Percentiles rank a stretch among this genome's conserved stretches.
These are phyloP conservation scores for Ottelia alismoides DNA, from an alignment of 106 monocot species.

Conservation along the genomic window DNA sequence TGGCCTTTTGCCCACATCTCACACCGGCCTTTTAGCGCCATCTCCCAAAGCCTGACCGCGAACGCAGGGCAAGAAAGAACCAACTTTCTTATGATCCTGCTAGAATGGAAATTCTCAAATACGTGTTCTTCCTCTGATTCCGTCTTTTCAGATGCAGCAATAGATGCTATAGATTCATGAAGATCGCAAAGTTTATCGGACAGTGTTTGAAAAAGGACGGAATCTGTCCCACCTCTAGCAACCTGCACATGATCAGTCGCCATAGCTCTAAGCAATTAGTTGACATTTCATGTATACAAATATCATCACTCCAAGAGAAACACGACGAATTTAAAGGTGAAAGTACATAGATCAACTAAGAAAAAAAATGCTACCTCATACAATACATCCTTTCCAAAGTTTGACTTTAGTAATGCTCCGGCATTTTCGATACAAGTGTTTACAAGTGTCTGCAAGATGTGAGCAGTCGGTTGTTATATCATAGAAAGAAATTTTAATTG, in stretches of 20 bases:
- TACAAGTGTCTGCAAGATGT: conserved; percentile 51
- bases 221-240: conserved; percentile 46
- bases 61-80: conserved; percentile 45
- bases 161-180: conserved; percentile 49
- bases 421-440: conserved; percentile 41
- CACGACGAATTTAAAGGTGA: too few relatives aligned
- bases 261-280: too few relatives aligned
- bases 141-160: conserved; percentile 35
- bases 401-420: conserved; percentile 56
- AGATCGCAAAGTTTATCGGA: conserved; percentile 24
- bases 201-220: conserved; percentile 25
- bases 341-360: too few relatives aligned
- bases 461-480: too few relatives aligned
- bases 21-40: conserved; percentile 45
- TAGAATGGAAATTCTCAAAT: conserved; percentile 71
- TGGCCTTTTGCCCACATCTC: conserved; percentile 72
- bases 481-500: too few relatives aligned
- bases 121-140: conserved; percentile 43
- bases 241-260: too few relatives aligned
- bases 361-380: conserved; percentile 43
- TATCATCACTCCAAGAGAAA: too few relatives aligned
- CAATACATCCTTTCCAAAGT: conserved; percentile 78
- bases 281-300: too few relatives aligned
- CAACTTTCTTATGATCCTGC: conserved; percentile 64
- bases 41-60: conserved; percentile 49